Base-by-base conservation (phyloP, 2,329 filamentous ascomycete species). In the Colletotrichum karsti region DNA sequence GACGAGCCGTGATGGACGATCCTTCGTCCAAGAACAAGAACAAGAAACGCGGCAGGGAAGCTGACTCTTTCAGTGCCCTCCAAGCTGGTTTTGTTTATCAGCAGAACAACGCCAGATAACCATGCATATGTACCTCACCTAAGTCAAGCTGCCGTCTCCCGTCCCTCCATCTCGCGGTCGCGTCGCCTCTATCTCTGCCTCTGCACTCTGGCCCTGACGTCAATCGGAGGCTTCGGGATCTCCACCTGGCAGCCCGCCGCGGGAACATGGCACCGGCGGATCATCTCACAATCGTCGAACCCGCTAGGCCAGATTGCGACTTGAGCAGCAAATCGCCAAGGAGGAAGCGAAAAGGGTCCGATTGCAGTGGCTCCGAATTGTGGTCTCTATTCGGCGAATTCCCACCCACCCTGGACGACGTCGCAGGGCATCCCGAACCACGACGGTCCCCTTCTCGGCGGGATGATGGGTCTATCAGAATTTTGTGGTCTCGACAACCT, bases 151-250 rank as follows among this genome's bases (percentile, higher is more conserved):
- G 56, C 56, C 41, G 22, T 28, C 57, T 66, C 63, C 63, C 56
- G 63, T 62, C 57, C 55, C 46, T 62, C 56, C 63, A 54, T 54
- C 13, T 13, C 33, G 18, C 20, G 18, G 39, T n/a, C 33, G 56
- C n/a, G n/a, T n/a, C n/a, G n/a, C n/a, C n/a, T n/a, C n/a, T n/a
- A n/a, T n/a, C n/a, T n/a, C n/a, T n/a, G n/a, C n/a, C n/a, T 30
- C 44, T 46, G 18, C 28, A 44, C 22, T 35, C 15, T 13, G 10
- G 26, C 35, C 60, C 46, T 68, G 65, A 68, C 65, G 65, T 68
- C 65, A 68, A 65, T 68, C 65, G 65, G 65, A 68, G 60, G 42
- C 53, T 65, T 68, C 65, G 65, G 64, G 53, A 59, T 54, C 64
- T 50, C 64, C 53, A 67, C 64, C 46, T 37, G 22, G 35, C 41